Conservation (phyloP, 169 alveolate species). For the Cryptosporidium baileyi region DNA sequence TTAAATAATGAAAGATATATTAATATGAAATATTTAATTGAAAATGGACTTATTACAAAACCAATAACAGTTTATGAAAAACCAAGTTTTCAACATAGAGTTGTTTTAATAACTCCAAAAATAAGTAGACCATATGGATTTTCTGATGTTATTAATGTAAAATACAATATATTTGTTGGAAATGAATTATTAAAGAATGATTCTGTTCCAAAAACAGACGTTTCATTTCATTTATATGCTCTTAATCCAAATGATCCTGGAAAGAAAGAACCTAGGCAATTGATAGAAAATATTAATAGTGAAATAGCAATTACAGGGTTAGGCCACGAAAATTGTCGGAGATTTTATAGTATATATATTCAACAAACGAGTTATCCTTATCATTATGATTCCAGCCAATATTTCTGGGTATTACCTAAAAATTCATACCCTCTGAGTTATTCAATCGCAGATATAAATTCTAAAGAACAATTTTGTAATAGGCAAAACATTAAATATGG, state of each 20-base stretch:
- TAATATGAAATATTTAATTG: neutral
- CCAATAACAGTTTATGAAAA: slow-evolving; percentile 1
- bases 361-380: slow-evolving; percentile 4
- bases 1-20: neutral
- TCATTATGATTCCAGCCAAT: slow-evolving; percentile 23
- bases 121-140: slow-evolving; percentile 35
- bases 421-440: neutral
- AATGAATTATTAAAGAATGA: neutral
- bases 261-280: neutral
- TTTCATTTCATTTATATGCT: slow-evolving; percentile 29
- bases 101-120: slow-evolving; percentile 13
- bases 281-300: neutral
- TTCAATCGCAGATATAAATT: slow-evolving; percentile 5
- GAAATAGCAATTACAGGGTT: slow-evolving; percentile 12
- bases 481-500: slow-evolving; percentile 50
- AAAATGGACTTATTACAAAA: slow-evolving; percentile 50
- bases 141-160: slow-evolving; percentile 6
- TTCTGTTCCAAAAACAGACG: neutral
- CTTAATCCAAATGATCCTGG: slow-evolving; percentile 13
- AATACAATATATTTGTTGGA: neutral
- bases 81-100: neutral
- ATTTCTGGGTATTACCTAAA: slow-evolving; percentile 48
- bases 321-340: neutral
- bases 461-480: slow-evolving; percentile 1
- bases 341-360: neutral